Evolutionary conservation across 176 grass and related monocot genomes (phyloP).

Genomic region (Ensete glaucum): DNA sequence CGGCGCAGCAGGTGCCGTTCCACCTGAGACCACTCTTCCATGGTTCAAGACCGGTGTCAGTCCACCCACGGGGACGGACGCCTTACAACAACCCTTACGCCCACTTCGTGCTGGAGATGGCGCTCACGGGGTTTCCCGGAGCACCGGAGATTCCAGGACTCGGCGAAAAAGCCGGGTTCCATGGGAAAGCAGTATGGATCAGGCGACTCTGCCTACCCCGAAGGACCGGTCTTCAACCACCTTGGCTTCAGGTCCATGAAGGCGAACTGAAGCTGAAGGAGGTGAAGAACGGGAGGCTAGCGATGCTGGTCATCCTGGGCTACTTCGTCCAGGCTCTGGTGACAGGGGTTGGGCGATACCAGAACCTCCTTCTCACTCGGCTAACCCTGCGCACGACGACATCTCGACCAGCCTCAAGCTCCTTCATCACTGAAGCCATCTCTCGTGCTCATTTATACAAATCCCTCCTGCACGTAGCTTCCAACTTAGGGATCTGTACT

Average conservation of each 20-base stretch:
- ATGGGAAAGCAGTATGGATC: conserved; percentile 87
- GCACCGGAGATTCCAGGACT: conserved; percentile 94
- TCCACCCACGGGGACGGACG: conserved; percentile 67
- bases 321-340: conserved; percentile 59
- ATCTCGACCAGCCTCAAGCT: conserved; percentile 90
- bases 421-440: conserved; percentile 10
- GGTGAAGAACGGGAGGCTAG: conserved; percentile 72
- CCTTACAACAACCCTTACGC: conserved; percentile 68
- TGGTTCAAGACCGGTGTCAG: conserved; percentile 92
- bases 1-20: conserved; percentile 55
- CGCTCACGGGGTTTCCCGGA: conserved; percentile 82
- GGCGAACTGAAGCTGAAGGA: conserved; percentile 79
- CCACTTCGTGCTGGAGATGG: conserved; percentile 84
- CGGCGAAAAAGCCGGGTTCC: conserved; percentile 60
- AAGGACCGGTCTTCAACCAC: conserved; percentile 79
- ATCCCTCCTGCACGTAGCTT: no score
- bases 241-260: conserved; percentile 63
- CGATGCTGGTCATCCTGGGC: conserved; percentile 71
- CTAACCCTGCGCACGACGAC: conserved; percentile 87
- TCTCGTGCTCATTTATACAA: no score
- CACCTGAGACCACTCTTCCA: conserved; percentile 64
- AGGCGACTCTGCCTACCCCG: conserved; percentile 66
- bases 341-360: conserved; percentile 68
- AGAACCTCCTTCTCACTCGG: conserved; percentile 83
- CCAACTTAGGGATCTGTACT: no score